Percentiles rank a stretch among this genome's conserved stretches.
Evolutionary conservation across 2,329 filamentous ascomycete species (phyloP).

Genomic region (Colletotrichum agaves): DNA sequence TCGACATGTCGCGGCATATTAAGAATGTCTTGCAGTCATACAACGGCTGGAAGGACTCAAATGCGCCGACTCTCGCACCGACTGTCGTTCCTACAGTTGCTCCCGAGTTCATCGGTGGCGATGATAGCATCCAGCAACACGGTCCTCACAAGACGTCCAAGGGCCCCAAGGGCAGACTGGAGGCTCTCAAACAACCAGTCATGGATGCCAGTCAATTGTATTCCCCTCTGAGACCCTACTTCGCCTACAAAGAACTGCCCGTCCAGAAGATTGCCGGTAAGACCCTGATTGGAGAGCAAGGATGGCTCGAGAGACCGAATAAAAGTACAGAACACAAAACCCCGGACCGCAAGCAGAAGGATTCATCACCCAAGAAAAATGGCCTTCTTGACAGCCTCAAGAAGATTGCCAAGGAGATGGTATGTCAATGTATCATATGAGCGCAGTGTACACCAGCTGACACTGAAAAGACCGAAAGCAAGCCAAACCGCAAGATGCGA

Average conservation of each 20-base stretch:
- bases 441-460: background rate
- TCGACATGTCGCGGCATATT: constrained; percentile 24
- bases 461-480: constrained; percentile 49
- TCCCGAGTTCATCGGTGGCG: background rate
- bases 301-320: constrained; percentile 65
- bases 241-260: constrained; percentile 52
- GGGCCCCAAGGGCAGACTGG: constrained; percentile 9
- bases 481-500: constrained; percentile 47
- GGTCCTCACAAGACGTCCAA: background rate
- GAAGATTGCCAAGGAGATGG: constrained; percentile 66
- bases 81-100: background rate
- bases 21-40: constrained; percentile 34
- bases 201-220: constrained; percentile 45
- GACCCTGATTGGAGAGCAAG: constrained; percentile 64
- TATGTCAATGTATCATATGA: constrained; percentile 44
- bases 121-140: background rate
- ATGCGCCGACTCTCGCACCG: background rate
- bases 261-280: constrained; percentile 57
- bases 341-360: constrained; percentile 37
- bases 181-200: constrained; percentile 33
- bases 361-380: constrained; percentile 47
- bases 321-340: constrained; percentile 37
- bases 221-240: constrained; percentile 56
- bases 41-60: constrained; percentile 26
- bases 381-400: constrained; percentile 59